Base-by-base conservation (phyloP, 2,329 filamentous ascomycete species). In the Fusarium sp. region DNA sequence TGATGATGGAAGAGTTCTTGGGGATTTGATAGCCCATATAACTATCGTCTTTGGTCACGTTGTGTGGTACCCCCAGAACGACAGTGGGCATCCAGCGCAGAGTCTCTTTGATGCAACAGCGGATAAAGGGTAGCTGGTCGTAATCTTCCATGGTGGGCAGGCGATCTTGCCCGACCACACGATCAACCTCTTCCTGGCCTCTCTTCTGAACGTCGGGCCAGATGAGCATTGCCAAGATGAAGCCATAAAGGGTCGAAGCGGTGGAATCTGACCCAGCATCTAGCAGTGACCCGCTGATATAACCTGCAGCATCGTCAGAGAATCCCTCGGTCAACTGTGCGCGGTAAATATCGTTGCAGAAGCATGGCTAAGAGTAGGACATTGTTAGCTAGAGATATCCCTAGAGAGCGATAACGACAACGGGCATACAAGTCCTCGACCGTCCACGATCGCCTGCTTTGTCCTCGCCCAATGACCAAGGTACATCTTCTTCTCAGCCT, bases 151-250 rank as follows among this genome's bases (percentile, higher is more conserved):
- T 47, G 20, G 12, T 47, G 20, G 43, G 43, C 4, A 47, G 12
- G 4, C 20, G 43, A 47, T 47, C 43, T 47, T 2, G 43, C 0
- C 43, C 43, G 2, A 47, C 43, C 2, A 47, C 20, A 1, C 20
- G 20, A 10, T 47, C 20, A 47, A 47, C 43, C 15, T 47, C 43
- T 47, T 47, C 43, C 1, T 47, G 43, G 14, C 43, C 43, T 3
- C 43, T 47, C 43, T 10, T 47, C 20, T 47, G 43, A 25, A 47
- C 2, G 2, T 47, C 20, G 4, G 43, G 43, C 43, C 43, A 25
- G 1, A 86, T 71, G 0, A 82, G 73, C 86, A 89, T 87, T 7
- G 87, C 88, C 22, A 85, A 80, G 1, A 87, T 78, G 12, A 84
- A 78, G 71, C 79, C 82, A 11, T 76, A 66, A 6, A 84, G 61